Percentiles rank a stretch among this genome's conserved stretches.
phyloP scores from a whole-genome alignment of 257 asterid species.

The Ilex asprella region DNA sequence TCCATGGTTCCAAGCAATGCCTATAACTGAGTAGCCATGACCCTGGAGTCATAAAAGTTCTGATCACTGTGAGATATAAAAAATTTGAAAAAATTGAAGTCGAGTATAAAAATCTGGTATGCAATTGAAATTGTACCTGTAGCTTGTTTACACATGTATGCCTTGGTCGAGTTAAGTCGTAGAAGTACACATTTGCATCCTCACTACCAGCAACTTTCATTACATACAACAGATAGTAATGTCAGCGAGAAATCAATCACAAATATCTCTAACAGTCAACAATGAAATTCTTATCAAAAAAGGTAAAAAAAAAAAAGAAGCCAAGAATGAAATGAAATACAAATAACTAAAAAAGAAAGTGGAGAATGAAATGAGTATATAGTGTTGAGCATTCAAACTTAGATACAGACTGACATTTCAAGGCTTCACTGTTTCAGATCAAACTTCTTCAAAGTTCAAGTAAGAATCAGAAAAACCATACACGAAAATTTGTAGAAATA shows the following conservation, averaged over 20 bases:
- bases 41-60: conserved; percentile 47
- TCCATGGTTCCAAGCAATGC: conserved; percentile 95
- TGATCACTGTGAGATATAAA: not conserved
- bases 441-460: too few species aligned
- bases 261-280: too few species aligned
- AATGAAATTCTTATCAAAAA: too few species aligned
- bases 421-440: too few species aligned
- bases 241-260: conserved; percentile 11
- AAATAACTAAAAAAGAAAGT: too few species aligned
- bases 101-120: not conserved
- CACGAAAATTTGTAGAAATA: too few species aligned
- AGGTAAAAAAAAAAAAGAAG: too few species aligned
- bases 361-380: too few species aligned
- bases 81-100: not conserved
- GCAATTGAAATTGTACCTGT: conserved; percentile 45
- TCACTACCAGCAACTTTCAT: conserved; percentile 95
- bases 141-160: conserved; percentile 94
- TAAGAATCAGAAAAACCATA: too few species aligned
- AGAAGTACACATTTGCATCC: conserved; percentile 90
- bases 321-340: too few species aligned
- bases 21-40: conserved; percentile 88
- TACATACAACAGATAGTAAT: conserved; percentile 6
- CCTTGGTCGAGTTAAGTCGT: conserved; percentile 80
- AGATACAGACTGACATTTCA: too few species aligned
- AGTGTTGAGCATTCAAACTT: too few species aligned